These are phyloP conservation scores for Lecanicillium sp. DNA, from an alignment of 2,329 filamentous ascomycete genomes.

Conservation along the genomic window DNA sequence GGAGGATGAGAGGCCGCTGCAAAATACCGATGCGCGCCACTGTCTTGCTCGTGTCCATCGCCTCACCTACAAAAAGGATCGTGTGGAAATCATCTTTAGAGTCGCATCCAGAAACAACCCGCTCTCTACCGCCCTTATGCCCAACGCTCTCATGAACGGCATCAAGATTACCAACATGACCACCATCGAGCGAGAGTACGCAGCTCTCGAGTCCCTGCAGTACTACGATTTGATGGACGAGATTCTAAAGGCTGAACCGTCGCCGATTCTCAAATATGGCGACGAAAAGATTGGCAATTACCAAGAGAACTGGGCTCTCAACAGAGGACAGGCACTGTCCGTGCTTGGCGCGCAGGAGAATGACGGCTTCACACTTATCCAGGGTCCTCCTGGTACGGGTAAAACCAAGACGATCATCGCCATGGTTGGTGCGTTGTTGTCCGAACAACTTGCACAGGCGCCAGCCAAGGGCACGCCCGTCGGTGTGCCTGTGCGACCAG, in stretches of 20 bases:
- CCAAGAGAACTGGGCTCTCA: constrained; percentile 74
- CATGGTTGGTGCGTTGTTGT: constrained; percentile 78
- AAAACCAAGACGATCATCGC: constrained; percentile 98
- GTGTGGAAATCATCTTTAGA: constrained; percentile 79
- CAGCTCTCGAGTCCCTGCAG: constrained; percentile 80
- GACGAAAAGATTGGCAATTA: constrained; percentile 65
- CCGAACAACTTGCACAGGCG: constrained; percentile 31
- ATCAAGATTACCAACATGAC: constrained; percentile 89
- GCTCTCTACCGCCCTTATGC: constrained; percentile 57
- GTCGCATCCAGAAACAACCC: constrained; percentile 63
- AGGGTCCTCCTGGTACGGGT: constrained; percentile 91
- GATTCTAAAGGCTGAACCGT: constrained; percentile 82
- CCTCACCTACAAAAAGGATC: constrained; percentile 72
- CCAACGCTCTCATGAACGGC: constrained; percentile 64
- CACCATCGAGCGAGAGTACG: constrained; percentile 92
- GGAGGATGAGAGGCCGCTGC: constrained; percentile 63
- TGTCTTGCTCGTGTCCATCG: constrained; percentile 81
- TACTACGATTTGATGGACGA: constrained; percentile 96
- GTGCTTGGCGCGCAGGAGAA: constrained; percentile 91
- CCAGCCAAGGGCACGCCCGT: constrained; percentile 28
- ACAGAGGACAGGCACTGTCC: constrained; percentile 82
- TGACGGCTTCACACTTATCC: constrained; percentile 93
- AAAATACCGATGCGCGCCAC: constrained; percentile 60
- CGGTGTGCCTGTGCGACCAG: constrained; percentile 25
- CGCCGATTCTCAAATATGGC: constrained; percentile 75